Conservation (phyloP, 2,329 filamentous ascomycete species). For the Fusarium anthophilum region DNA sequence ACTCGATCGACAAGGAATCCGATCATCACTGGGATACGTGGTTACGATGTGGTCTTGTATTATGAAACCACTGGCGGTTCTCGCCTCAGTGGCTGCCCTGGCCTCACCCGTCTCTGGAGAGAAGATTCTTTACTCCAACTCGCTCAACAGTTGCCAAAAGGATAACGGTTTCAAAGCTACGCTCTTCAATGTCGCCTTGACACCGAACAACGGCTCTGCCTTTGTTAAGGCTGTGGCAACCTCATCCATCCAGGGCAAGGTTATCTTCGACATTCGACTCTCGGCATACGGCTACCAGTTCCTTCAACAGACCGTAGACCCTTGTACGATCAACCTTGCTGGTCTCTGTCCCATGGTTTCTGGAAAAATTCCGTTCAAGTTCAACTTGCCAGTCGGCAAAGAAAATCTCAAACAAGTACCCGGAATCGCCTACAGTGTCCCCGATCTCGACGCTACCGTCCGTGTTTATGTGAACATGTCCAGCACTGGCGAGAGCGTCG, state of each 20-base stretch:
- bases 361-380: constrained; percentile 79
- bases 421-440: constrained; percentile 86
- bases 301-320: constrained; percentile 74
- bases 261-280: constrained; percentile 79
- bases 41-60: constrained; percentile 59
- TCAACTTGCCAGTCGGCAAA: constrained; percentile 69
- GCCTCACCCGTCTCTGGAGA: constrained; percentile 64
- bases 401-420: constrained; percentile 74
- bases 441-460: constrained; percentile 89
- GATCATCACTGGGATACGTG: constrained; percentile 6
- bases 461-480: constrained; percentile 82
- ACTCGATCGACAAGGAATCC: neutral
- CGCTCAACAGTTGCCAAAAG: constrained; percentile 84
- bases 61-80: constrained; percentile 55
- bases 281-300: constrained; percentile 85
- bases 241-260: constrained; percentile 83
- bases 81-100: constrained; percentile 56
- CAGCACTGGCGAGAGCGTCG: constrained; percentile 69
- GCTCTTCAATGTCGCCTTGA: constrained; percentile 86
- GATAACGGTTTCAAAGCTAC: constrained; percentile 88
- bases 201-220: constrained; percentile 77
- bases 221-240: constrained; percentile 81
- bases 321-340: constrained; percentile 74
- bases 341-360: constrained; percentile 93
- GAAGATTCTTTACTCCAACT: constrained; percentile 80